A percentile compares a stretch with the other conserved stretches of the same genome.
Evolutionary conservation across 2,329 filamentous ascomycete species (phyloP).

Genomic region (Trichophyton rubrum): DNA sequence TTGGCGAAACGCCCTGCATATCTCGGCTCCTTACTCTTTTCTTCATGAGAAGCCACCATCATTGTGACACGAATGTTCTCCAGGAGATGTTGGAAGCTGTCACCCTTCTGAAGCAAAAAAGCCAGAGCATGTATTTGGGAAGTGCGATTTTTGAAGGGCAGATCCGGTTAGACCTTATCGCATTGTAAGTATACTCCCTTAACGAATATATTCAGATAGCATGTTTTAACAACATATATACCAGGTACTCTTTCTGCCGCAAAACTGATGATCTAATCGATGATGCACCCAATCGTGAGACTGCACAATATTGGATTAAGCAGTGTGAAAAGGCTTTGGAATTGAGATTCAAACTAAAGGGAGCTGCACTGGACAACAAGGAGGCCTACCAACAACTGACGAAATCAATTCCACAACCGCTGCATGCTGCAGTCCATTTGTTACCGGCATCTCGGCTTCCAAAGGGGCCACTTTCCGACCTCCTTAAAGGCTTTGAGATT

Average conservation of each 20-base stretch:
- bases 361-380: neutral
- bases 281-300: neutral
- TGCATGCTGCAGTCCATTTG: neutral
- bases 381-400: neutral
- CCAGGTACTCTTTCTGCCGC: neutral
- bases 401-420: neutral
- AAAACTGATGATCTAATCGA: neutral
- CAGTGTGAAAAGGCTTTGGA: neutral
- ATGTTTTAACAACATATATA: neutral
- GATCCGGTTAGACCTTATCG: neutral
- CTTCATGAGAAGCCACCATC: neutral
- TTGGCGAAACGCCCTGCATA: neutral
- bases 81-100: neutral
- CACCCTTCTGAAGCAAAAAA: neutral
- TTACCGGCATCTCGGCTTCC: neutral
- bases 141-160: neutral
- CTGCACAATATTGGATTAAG: neutral
- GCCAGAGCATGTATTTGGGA: neutral
- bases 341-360: neutral
- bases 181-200: neutral
- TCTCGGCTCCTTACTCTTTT: neutral
- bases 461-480: neutral
- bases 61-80: neutral
- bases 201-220: neutral
- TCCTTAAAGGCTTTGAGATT: neutral